Conservation (phyloP, 495 filamentous ascomycete genomes). For the Tuber melanosporum region DNA sequence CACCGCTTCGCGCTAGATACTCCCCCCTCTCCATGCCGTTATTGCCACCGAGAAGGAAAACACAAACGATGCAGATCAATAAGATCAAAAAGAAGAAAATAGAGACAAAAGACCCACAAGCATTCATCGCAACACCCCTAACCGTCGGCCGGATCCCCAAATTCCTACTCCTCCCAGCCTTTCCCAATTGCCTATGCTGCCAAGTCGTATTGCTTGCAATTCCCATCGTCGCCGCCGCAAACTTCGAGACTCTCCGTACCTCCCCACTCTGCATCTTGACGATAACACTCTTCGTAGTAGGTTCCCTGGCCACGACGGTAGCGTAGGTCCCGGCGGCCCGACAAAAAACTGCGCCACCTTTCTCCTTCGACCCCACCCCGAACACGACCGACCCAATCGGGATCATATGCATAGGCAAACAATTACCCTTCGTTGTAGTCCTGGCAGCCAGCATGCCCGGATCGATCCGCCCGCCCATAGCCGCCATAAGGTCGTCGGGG, state of each 20-base stretch:
- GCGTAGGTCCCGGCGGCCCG: constrained; percentile 88
- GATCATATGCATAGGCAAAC: constrained; percentile 87
- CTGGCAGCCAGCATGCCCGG: constrained; percentile 90
- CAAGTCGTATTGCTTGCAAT: constrained; percentile 87
- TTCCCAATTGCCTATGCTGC: constrained; percentile 83
- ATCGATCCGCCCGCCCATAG: constrained; percentile 85
- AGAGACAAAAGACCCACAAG: constrained; percentile 50
- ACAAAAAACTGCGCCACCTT: constrained; percentile 78
- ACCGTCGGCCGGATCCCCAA: constrained; percentile 89
- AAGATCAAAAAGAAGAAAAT: constrained; percentile 11
- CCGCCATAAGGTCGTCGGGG: constrained; percentile 70
- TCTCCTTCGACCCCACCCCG: constrained; percentile 71
- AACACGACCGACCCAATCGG: constrained; percentile 85
- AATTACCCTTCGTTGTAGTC: constrained; percentile 92
- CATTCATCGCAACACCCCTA: constrained; percentile 96
- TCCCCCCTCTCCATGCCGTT: background rate
- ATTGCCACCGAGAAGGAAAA: background rate
- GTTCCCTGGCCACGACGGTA: constrained; percentile 76
- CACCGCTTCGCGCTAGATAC: background rate
- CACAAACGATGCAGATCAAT: constrained; percentile 3
- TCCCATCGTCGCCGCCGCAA: constrained; percentile 89
- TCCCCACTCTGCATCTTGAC: constrained; percentile 88
- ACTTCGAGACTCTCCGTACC: constrained; percentile 74
- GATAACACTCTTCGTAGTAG: constrained; percentile 64
- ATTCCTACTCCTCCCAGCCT: constrained; percentile 88